Percentiles rank a stretch among this genome's conserved stretches.
Conservation (phyloP, 164 flowering plant genomes). For the Buxus sempervirens region DNA sequence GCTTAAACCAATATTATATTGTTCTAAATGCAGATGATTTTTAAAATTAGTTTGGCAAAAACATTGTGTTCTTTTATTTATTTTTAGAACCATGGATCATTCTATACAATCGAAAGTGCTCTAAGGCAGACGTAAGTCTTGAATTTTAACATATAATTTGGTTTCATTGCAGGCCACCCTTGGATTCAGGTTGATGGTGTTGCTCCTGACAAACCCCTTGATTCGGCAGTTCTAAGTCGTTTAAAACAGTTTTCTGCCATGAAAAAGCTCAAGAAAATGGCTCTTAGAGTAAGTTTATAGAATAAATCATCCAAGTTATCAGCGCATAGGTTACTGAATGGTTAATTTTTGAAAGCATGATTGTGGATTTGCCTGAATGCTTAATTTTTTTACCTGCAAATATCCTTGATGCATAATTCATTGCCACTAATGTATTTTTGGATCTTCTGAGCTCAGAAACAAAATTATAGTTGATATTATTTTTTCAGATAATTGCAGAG, state of each 20-base stretch:
- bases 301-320: neutral
- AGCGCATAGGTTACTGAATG: neutral
- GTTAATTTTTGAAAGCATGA: neutral
- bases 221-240: slow-evolving; percentile 72
- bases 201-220: slow-evolving; percentile 86
- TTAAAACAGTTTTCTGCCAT: slow-evolving; percentile 82
- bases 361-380: neutral
- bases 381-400: neutral
- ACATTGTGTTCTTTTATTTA: no score
- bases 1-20: no score
- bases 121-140: neutral
- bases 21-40: no score
- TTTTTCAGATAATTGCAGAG: slow-evolving; percentile 72
- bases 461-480: slow-evolving; percentile 9
- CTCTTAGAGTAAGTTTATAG: slow-evolving; percentile 56
- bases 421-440: neutral
- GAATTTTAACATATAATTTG: slow-evolving; percentile 9
- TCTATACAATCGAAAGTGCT: no score
- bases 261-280: slow-evolving; percentile 90
- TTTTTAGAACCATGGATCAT: no score
- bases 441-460: neutral
- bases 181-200: slow-evolving; percentile 74
- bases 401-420: neutral
- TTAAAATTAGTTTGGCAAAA: no score
- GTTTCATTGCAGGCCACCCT: slow-evolving; percentile 62